phyloP scores from a whole-genome alignment of 805 yeast species.

The Zygotorulaspora sp. region DNA sequence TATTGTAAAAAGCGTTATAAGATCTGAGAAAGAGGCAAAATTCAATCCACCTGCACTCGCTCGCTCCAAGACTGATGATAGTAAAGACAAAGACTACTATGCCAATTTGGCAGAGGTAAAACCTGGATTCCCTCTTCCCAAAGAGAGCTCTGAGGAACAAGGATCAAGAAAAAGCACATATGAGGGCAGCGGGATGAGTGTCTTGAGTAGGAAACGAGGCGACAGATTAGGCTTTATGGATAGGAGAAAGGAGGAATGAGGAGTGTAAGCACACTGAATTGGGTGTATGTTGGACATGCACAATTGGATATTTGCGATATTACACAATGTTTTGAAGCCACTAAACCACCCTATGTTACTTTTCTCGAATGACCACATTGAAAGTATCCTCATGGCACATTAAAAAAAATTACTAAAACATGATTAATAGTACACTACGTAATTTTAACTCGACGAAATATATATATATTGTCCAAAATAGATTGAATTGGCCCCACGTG shows the following conservation, averaged over 20 bases:
- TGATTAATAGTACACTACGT: slow-evolving; percentile 1
- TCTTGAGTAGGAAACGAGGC: slow-evolving; percentile 52
- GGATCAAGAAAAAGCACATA: slow-evolving; percentile 53
- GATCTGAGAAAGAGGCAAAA: slow-evolving; percentile 35
- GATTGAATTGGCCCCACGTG: too few species aligned
- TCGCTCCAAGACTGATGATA: slow-evolving; percentile 8
- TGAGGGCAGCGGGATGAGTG: slow-evolving; percentile 64
- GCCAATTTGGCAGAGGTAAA: slow-evolving; percentile 39
- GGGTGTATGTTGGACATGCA: too few species aligned
- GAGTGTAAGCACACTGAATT: not conserved
- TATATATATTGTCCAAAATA: slow-evolving; percentile 3
- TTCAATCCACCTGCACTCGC: slow-evolving; percentile 34
- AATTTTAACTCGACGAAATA: not conserved
- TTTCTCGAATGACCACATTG: too few species aligned
- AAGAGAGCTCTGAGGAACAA: slow-evolving; percentile 19
- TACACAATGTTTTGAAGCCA: too few species aligned
- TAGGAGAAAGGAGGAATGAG: slow-evolving; percentile 15
- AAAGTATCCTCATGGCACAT: too few species aligned
- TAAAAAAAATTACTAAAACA: not conserved
- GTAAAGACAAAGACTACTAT: slow-evolving; percentile 25
- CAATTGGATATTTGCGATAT: too few species aligned
- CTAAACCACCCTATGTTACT: too few species aligned
- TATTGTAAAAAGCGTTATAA: slow-evolving; percentile 31
- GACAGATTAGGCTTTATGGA: slow-evolving; percentile 40
- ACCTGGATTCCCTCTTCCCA: slow-evolving; percentile 53